These are phyloP conservation scores for Ceriops tagal DNA, from an alignment of 345 rosid genomes.

Conservation along the genomic window DNA sequence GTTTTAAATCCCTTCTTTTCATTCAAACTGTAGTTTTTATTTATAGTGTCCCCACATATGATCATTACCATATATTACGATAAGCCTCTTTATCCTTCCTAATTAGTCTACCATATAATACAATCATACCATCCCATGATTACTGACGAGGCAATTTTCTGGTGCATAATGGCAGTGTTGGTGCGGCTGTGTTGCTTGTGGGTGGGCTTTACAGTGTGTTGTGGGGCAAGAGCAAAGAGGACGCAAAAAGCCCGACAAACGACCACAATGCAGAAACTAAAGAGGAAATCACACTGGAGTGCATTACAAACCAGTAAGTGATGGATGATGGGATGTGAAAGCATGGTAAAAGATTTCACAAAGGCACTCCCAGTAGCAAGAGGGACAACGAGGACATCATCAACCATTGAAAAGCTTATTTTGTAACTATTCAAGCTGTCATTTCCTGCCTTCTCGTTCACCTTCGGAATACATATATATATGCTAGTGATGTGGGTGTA, in stretches of 20 bases:
- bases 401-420: not conserved
- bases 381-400: not conserved
- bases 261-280: constrained; percentile 26
- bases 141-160: not conserved
- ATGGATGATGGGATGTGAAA: constrained; percentile 11
- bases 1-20: constrained; percentile 15
- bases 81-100: not conserved
- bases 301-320: constrained; percentile 26
- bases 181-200: constrained; percentile 70
- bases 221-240: constrained; percentile 83
- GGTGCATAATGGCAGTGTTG: constrained; percentile 41
- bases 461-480: too few species aligned
- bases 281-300: constrained; percentile 33
- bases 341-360: not conserved
- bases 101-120: not conserved
- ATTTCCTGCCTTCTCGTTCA: too few species aligned
- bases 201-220: constrained; percentile 69
- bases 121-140: not conserved
- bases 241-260: constrained; percentile 7
- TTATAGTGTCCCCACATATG: not conserved
- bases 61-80: not conserved
- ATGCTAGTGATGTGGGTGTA: too few species aligned
- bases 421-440: too few species aligned
- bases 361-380: not conserved
- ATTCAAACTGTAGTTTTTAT: not conserved